These are phyloP conservation scores for Plasmodium fragile DNA, from an alignment of 169 alveolate species.

Conservation along the genomic window DNA sequence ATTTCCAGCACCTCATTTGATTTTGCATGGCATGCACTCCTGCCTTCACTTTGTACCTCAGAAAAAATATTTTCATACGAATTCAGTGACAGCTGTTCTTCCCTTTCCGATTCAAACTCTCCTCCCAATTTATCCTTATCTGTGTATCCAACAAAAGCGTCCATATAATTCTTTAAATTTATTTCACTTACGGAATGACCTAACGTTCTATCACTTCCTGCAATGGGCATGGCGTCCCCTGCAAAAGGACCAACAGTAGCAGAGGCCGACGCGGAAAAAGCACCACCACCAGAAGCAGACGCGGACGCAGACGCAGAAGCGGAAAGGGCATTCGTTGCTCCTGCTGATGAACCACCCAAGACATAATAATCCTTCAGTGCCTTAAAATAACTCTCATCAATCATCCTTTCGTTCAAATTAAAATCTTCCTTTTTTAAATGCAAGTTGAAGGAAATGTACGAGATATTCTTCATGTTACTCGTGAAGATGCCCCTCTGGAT, in stretches of 20 bases:
- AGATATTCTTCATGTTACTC: constrained; percentile 45
- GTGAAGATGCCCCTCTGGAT: constrained; percentile 71
- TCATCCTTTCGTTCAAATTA: constrained; percentile 7
- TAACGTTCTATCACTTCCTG: background rate
- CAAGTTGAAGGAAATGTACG: constrained; percentile 21
- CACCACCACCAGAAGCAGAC: background rate
- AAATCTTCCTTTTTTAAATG: constrained; percentile 66
- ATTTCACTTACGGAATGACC: constrained; percentile 24
- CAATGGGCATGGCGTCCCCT: background rate
- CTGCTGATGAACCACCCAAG: background rate
- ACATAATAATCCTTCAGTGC: constrained; percentile 35
- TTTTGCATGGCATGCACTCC: background rate
- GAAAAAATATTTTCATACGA: constrained; percentile 2
- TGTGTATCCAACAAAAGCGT: constrained; percentile 12
- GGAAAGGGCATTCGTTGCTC: background rate
- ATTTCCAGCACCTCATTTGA: background rate
- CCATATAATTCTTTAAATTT: constrained; percentile 46
- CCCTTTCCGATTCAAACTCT: constrained; percentile 14
- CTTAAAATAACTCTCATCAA: constrained; percentile 36
- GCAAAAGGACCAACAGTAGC: background rate
- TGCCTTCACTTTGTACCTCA: background rate
- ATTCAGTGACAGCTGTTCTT: background rate
- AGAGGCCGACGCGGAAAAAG: background rate
- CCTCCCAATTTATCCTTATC: background rate
- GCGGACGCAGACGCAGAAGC: background rate